Evolutionary conservation across 768 basidiomycete species (phyloP).

Genomic region (Mycena sanguinolenta): DNA sequence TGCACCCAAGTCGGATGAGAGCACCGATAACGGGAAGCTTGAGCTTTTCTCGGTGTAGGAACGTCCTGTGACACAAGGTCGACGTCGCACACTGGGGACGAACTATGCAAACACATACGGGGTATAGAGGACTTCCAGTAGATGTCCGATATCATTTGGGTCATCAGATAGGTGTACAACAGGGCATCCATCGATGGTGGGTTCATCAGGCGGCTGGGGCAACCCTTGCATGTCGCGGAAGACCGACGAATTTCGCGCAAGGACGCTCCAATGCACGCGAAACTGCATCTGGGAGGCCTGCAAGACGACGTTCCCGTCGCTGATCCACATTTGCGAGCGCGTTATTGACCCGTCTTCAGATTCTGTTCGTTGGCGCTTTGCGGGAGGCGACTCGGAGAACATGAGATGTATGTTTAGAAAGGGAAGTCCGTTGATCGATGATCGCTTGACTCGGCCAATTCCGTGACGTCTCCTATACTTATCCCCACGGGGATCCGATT

Average conservation of each 20-base stretch:
- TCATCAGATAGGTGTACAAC: neutral
- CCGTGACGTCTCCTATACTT: too few relatives aligned
- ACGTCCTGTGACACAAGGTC: neutral
- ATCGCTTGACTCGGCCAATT: too few relatives aligned
- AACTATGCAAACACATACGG: neutral
- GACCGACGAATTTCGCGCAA: conserved; percentile 9
- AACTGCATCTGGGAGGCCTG: conserved; percentile 23
- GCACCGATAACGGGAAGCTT: neutral
- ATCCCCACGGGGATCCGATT: too few relatives aligned
- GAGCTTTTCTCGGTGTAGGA: neutral
- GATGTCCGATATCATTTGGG: neutral
- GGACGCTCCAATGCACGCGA: conserved; percentile 26
- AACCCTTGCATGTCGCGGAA: conserved; percentile 21
- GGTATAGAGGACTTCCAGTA: neutral
- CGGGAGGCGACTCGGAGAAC: neutral
- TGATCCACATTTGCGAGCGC: neutral
- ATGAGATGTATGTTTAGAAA: too few relatives aligned
- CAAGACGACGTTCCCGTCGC: conserved; percentile 24
- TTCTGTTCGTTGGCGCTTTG: neutral
- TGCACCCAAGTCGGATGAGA: neutral
- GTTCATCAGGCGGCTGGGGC: conserved; percentile 6
- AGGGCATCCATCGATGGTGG: neutral
- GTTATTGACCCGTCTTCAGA: neutral
- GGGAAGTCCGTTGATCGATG: too few relatives aligned
- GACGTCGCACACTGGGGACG: neutral